Evolutionary conservation across 129 eudicot species (phyloP).

Genomic region (Helichrysum umbraculigerum): DNA sequence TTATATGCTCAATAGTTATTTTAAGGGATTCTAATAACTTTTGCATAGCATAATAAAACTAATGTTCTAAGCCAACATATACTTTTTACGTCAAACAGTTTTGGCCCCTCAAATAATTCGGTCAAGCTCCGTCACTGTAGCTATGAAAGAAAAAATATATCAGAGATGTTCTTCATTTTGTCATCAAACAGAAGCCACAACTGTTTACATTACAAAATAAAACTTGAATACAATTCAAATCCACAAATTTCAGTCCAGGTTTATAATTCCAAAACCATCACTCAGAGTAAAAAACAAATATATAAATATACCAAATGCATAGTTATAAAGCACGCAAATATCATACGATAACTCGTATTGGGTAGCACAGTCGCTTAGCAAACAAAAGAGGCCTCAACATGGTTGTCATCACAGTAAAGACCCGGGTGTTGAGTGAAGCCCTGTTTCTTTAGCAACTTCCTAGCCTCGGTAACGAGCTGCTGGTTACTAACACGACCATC

Average conservation of each 20-base stretch:
- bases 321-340: slow-evolving; percentile 10
- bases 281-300: slow-evolving; percentile 9
- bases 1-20: too few species aligned
- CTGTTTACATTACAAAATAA: not conserved
- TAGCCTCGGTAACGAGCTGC: slow-evolving; percentile 65
- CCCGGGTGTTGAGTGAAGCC: slow-evolving; percentile 92
- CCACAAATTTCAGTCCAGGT: slow-evolving; percentile 25
- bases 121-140: too few species aligned
- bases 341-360: not conserved
- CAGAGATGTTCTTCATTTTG: not conserved
- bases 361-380: slow-evolving; percentile 32
- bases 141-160: too few species aligned
- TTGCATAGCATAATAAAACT: too few species aligned
- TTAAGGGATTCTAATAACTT: too few species aligned
- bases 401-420: slow-evolving; percentile 73
- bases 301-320: slow-evolving; percentile 7
- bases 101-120: too few species aligned
- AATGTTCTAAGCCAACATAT: too few species aligned
- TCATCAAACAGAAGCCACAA: slow-evolving; percentile 9
- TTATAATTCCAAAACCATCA: slow-evolving; percentile 16
- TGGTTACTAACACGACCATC: slow-evolving; percentile 49
- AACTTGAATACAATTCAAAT: slow-evolving; percentile 16
- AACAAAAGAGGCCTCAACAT: slow-evolving; percentile 54
- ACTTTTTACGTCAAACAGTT: too few species aligned
- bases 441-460: slow-evolving; percentile 74